Conservation (phyloP, 345 rosid species). For the Fremontodendron californicum region DNA sequence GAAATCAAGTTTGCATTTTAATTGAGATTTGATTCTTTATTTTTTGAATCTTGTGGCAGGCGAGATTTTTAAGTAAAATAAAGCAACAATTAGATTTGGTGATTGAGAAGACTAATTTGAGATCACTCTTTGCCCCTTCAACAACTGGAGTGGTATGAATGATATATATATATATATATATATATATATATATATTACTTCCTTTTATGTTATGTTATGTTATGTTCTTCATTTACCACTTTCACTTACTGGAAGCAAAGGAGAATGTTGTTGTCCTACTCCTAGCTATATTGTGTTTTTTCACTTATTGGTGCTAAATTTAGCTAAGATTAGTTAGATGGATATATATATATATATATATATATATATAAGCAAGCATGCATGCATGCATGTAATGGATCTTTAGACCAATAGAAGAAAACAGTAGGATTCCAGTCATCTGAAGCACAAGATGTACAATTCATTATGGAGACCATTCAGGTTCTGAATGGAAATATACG, state of each 20-base stretch:
- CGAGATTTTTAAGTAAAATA: constrained; percentile 27
- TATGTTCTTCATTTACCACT: neutral
- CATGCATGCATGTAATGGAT: too few relatives aligned
- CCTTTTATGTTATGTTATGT: neutral
- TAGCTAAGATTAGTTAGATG: neutral
- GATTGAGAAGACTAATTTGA: constrained; percentile 33
- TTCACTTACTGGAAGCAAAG: neutral
- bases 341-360: too few relatives aligned
- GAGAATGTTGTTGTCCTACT: neutral
- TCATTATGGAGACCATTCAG: too few relatives aligned
- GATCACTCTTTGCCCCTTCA: constrained; percentile 54
- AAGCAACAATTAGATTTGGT: constrained; percentile 24
- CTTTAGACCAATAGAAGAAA: neutral
- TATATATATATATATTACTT: too few relatives aligned
- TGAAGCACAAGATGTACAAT: too few relatives aligned
- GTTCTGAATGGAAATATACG: too few relatives aligned
- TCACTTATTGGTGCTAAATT: neutral
- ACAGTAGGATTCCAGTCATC: neutral
- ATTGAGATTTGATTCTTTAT: neutral
- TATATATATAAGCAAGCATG: too few relatives aligned
- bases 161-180: too few relatives aligned
- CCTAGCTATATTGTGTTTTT: neutral
- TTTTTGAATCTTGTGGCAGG: constrained; percentile 23
- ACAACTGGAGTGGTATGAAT: constrained; percentile 46
- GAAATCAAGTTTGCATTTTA: neutral